These are phyloP conservation scores for Termitomyces sp. DNA, from an alignment of 768 basidiomycete genomes.

Conservation along the genomic window DNA sequence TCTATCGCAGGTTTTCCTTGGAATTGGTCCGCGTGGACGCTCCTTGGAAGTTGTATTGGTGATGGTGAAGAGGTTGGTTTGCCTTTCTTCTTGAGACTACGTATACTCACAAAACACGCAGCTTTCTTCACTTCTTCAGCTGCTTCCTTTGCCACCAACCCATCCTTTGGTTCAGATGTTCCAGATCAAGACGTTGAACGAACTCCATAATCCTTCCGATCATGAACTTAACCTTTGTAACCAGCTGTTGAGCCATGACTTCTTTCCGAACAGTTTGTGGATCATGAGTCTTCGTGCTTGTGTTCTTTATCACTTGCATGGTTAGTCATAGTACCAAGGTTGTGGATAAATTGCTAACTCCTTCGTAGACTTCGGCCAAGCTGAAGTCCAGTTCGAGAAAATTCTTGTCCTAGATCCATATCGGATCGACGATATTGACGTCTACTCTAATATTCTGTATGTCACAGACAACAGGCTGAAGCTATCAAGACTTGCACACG, in stretches of 20 bases:
- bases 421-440: constrained; percentile 91
- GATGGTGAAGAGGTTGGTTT: constrained; percentile 77
- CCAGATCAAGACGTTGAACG: constrained; percentile 84
- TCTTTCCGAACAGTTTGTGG: constrained; percentile 82
- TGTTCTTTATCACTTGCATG: constrained; percentile 86
- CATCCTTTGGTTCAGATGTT: constrained; percentile 62
- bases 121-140: constrained; percentile 44
- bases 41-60: constrained; percentile 72
- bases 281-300: constrained; percentile 83
- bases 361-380: constrained; percentile 75
- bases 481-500: constrained; percentile 86
- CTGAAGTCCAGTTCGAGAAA: constrained; percentile 80
- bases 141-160: constrained; percentile 39
- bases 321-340: constrained; percentile 37
- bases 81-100: constrained; percentile 2
- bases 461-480: constrained; percentile 88
- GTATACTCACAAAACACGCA: constrained; percentile 18
- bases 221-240: constrained; percentile 80
- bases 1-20: constrained; percentile 80
- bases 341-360: constrained; percentile 2
- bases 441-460: constrained; percentile 95
- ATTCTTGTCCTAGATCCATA: constrained; percentile 80
- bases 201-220: constrained; percentile 85
- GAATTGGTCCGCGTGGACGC: constrained; percentile 94
- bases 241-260: constrained; percentile 60